Base-by-base conservation (phyloP, 1,139 yeast species). In the Pichia sp. region DNA sequence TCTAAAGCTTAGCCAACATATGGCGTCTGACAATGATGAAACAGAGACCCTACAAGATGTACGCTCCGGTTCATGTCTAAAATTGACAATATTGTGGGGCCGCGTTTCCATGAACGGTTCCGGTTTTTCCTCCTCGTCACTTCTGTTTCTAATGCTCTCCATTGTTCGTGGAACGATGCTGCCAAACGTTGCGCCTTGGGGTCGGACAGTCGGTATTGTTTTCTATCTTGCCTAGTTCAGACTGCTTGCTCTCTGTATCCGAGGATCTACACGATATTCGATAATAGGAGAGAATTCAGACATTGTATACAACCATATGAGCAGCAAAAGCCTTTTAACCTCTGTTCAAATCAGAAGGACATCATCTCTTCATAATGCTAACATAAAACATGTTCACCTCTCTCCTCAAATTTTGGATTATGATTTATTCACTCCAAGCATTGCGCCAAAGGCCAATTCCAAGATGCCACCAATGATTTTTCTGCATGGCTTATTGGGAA, bases 401-500 rank as follows among this genome's bases (percentile, higher is more conserved):
- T 10, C 32, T 8, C 7, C 11, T 6, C 36, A 34, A 2, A 31
- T 61, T 23, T 41, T 64, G 11, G 58, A 61, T 26, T 60, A 61
- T 48, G 67, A 64, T 43, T 41, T 62, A 8, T 55, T 64, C 31
- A 53, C 62, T n/a, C 66, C 75, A 6, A 54, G 61, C 19, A 15
- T 36, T 11, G 32, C 16, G 13, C 36, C 45, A 8, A 34, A 40
- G 29, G 11, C 15, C 1, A 16, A 19, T 8, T 34, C 40, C n/a
- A 10, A 52, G 4, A 48, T 52, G 6, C 65, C 74, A 3, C 95
- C 97, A 1, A 70, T 93, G 15, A 69, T 93, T 31, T 81, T 93
- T 32, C 72, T 92, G 44, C 99, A 93, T 70, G 99, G 99, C 0
- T 71, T 93, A 15, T 85, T 93, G 66, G 98, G 98, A 0, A 84